These are phyloP conservation scores for Calonectria pauciramosa DNA, from an alignment of 2,329 filamentous ascomycete species.

Conservation along the genomic window DNA sequence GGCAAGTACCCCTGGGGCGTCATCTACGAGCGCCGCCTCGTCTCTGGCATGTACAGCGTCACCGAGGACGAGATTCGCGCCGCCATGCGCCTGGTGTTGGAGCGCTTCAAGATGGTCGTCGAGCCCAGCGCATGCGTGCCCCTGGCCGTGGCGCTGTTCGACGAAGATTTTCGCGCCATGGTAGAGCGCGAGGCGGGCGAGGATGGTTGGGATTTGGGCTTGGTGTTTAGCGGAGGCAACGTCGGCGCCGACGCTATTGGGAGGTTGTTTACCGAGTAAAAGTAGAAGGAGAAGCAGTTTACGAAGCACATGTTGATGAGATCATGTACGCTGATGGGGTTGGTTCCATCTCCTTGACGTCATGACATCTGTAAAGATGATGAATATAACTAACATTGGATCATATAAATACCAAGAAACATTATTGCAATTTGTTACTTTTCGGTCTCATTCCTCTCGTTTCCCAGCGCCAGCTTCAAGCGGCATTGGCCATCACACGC, in stretches of 20 bases:
- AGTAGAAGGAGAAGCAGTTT: constrained; percentile 5
- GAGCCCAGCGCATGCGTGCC: constrained; percentile 91
- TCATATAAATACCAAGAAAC: background rate
- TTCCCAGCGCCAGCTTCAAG: background rate
- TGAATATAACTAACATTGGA: background rate
- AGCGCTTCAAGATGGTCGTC: constrained; percentile 91
- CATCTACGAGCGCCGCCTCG: constrained; percentile 79
- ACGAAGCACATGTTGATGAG: background rate
- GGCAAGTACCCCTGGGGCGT: constrained; percentile 82
- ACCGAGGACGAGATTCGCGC: constrained; percentile 85
- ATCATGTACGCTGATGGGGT: background rate
- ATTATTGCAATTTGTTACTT: background rate
- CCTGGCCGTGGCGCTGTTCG: constrained; percentile 84
- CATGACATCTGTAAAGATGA: background rate
- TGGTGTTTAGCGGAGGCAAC: constrained; percentile 74
- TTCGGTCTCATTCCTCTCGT: background rate
- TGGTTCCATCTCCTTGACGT: background rate
- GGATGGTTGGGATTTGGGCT: constrained; percentile 78
- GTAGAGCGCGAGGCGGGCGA: constrained; percentile 79
- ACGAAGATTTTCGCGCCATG: constrained; percentile 83
- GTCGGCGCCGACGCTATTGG: constrained; percentile 67
- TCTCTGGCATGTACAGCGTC: constrained; percentile 79
- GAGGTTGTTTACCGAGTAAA: constrained; percentile 58
- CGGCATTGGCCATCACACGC: background rate
- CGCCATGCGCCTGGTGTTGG: constrained; percentile 83